Conservation (phyloP, 257 asterid species). For the Nicotiana obtusifolia region DNA sequence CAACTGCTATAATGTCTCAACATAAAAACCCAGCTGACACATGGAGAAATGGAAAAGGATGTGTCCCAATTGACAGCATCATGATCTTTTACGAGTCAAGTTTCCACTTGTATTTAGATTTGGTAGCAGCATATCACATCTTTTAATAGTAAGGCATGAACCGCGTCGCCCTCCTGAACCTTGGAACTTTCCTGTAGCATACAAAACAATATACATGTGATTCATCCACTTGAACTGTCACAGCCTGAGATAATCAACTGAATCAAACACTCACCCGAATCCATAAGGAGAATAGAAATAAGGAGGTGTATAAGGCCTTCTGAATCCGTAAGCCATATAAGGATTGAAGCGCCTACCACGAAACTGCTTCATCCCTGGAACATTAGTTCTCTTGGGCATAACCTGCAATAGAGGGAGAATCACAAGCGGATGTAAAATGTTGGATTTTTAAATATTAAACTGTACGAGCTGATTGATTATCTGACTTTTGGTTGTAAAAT, state of each 20-base stretch:
- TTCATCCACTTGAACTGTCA: neutral
- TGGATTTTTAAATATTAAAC: no score
- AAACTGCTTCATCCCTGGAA: conserved; percentile 95
- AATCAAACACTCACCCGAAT: conserved; percentile 45
- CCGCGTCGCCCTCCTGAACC: conserved; percentile 82
- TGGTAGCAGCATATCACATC: neutral
- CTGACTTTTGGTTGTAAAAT: neutral
- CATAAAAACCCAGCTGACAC: neutral
- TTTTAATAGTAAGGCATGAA: conserved; percentile 76
- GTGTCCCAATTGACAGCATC: neutral
- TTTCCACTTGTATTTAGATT: neutral
- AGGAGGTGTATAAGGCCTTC: conserved; percentile 82
- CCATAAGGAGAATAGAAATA: conserved; percentile 78
- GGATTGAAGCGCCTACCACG: conserved; percentile 75
- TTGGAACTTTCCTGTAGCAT: conserved; percentile 68
- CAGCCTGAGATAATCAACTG: neutral
- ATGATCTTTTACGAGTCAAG: neutral
- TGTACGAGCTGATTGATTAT: neutral
- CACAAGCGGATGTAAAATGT: neutral
- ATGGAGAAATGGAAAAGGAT: neutral
- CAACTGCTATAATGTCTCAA: neutral
- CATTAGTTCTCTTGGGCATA: conserved; percentile 81
- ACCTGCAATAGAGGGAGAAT: conserved; percentile 41
- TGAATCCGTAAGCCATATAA: conserved; percentile 46
- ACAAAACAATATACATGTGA: conserved; percentile 4